Percentiles rank a stretch among this genome's conserved stretches.
Conservation (phyloP, 2,329 filamentous ascomycete species). For the Apiospora hydei region DNA sequence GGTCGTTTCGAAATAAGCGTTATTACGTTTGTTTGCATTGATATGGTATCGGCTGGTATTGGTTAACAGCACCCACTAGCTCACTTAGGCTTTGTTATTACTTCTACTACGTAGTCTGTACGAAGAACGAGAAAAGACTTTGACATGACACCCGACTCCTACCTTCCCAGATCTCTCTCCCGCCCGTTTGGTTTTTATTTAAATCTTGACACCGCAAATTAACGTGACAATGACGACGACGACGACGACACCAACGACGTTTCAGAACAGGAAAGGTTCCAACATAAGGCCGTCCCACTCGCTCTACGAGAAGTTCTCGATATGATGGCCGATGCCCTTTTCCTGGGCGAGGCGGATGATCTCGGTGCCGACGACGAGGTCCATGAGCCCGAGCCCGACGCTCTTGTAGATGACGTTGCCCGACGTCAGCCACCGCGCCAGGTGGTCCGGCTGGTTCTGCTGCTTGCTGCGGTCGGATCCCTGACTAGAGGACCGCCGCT, state of each 20-base stretch:
- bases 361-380: conserved; percentile 67
- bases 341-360: conserved; percentile 62
- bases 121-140: conserved; percentile 10
- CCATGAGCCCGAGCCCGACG: conserved; percentile 72
- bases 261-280: conserved; percentile 28
- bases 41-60: conserved; percentile 4
- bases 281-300: conserved; percentile 28
- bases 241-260: background rate
- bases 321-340: conserved; percentile 60
- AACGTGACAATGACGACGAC: background rate
- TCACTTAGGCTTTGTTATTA: background rate
- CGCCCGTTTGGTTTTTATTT: background rate
- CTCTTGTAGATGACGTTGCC: conserved; percentile 75
- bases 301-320: conserved; percentile 58
- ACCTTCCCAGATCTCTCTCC: background rate
- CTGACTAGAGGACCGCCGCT: conserved; percentile 42
- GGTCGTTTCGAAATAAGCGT: conserved; percentile 7
- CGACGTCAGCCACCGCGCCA: conserved; percentile 63
- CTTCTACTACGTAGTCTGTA: conserved; percentile 3
- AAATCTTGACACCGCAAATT: background rate
- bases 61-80: background rate
- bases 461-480: conserved; percentile 41
- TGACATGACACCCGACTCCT: background rate
- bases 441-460: conserved; percentile 55
- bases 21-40: background rate